Conservation (phyloP, 1,139 yeast species). For the Sporopachydermia cereana region DNA sequence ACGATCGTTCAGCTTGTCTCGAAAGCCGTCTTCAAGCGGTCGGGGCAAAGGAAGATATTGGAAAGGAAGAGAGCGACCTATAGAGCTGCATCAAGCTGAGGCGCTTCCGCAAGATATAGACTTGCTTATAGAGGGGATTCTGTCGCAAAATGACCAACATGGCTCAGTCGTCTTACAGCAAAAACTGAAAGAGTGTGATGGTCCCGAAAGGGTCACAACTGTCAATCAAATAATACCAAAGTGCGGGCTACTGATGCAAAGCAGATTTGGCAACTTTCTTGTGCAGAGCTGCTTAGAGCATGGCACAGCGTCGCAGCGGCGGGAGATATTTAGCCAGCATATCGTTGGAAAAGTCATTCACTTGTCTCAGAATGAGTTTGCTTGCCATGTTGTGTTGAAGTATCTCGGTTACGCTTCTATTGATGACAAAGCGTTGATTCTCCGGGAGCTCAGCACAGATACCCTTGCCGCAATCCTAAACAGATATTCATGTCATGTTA, state of each 20-base stretch:
- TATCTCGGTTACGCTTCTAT: slow-evolving; percentile 27
- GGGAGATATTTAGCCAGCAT: slow-evolving; percentile 18
- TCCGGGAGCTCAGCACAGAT: slow-evolving; percentile 25
- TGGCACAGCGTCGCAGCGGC: slow-evolving; percentile 23
- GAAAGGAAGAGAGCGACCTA: background rate
- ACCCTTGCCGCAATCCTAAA: slow-evolving; percentile 26
- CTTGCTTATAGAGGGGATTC: slow-evolving; percentile 26
- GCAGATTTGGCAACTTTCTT: slow-evolving; percentile 31
- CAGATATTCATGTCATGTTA: slow-evolving; percentile 31
- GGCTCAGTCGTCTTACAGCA: slow-evolving; percentile 32
- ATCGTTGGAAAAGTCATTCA: slow-evolving; percentile 23
- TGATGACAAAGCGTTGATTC: slow-evolving; percentile 20
- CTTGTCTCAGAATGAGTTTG: slow-evolving; percentile 28
- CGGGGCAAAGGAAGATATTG: background rate
- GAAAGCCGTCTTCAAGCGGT: too few relatives aligned
- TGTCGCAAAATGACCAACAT: slow-evolving; percentile 28
- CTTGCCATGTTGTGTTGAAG: slow-evolving; percentile 33
- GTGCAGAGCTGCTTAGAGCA: slow-evolving; percentile 31
- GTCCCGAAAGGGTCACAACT: slow-evolving; percentile 23
- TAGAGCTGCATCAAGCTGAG: background rate
- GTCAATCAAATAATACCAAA: slow-evolving; percentile 23
- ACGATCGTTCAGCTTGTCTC: too few relatives aligned
- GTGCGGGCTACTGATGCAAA: slow-evolving; percentile 25
- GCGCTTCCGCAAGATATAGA: too few relatives aligned
- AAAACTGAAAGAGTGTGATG: slow-evolving; percentile 25